Conservation (phyloP, 371 early-diverging fungal genomes). For the Apophysomyces elegans region DNA sequence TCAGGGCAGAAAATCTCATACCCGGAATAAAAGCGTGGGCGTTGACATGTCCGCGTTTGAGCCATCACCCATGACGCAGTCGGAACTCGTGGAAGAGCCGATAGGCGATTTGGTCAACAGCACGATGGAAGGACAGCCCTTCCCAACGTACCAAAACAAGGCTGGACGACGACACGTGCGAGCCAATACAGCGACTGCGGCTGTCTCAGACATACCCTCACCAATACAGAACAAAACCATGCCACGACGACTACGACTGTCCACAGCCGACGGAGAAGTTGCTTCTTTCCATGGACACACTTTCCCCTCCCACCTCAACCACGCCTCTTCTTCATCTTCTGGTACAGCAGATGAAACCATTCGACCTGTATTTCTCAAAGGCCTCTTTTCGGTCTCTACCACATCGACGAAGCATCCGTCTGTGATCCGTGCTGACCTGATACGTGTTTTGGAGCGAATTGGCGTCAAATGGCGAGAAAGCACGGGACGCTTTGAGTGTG, state of each 20-base stretch:
- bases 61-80: neutral
- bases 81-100: neutral
- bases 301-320: constrained; percentile 18
- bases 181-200: neutral
- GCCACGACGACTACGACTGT: constrained; percentile 7
- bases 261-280: constrained; percentile 7
- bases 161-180: constrained; percentile 1
- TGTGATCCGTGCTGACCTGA: constrained; percentile 72
- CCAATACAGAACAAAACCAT: constrained; percentile 9
- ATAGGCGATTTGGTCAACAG: neutral
- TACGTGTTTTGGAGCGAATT: constrained; percentile 62
- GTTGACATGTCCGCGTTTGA: neutral
- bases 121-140: neutral
- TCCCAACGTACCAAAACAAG: neutral
- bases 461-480: constrained; percentile 72
- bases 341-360: constrained; percentile 71
- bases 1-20: neutral
- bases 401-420: constrained; percentile 77
- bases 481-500: constrained; percentile 75
- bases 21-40: neutral
- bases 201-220: constrained; percentile 30
- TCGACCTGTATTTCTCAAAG: constrained; percentile 75
- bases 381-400: constrained; percentile 77
- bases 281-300: constrained; percentile 26
- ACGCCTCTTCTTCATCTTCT: constrained; percentile 6